phyloP scores from a whole-genome alignment of 1,284 basidiomycete genomes.

The Boletellus deceptivus region DNA sequence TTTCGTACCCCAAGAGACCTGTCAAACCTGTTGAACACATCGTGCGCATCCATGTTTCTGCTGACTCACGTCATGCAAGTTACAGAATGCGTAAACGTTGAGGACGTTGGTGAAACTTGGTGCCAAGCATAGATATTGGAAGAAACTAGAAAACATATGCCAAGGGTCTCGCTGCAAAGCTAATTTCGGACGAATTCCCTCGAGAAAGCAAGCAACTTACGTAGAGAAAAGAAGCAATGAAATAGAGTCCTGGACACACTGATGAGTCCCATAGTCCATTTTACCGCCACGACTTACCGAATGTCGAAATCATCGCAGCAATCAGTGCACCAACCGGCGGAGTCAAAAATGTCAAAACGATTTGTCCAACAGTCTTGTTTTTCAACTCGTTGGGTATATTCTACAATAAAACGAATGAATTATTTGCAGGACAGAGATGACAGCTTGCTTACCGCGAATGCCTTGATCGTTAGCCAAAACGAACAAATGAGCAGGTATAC shows the following conservation, averaged over 20 bases:
- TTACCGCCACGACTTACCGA: slow-evolving; percentile 47
- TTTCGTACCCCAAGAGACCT: slow-evolving; percentile 93
- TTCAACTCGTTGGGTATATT: slow-evolving; percentile 54
- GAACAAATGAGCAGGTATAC: slow-evolving; percentile 85
- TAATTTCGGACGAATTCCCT: slow-evolving; percentile 1
- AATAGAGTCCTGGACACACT: slow-evolving; percentile 63
- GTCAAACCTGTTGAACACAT: slow-evolving; percentile 11
- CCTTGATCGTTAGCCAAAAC: slow-evolving; percentile 75
- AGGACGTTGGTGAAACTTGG: slow-evolving; percentile 93
- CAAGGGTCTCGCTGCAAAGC: slow-evolving; percentile 83
- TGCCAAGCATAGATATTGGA: slow-evolving; percentile 88
- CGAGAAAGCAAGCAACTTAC: slow-evolving; percentile 45
- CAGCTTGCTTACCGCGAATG: slow-evolving; percentile 60
- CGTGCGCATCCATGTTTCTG: neutral
- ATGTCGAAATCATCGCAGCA: slow-evolving; percentile 86
- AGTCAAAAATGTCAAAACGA: slow-evolving; percentile 60
- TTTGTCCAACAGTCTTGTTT: slow-evolving; percentile 43
- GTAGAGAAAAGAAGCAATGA: slow-evolving; percentile 86
- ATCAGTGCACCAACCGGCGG: slow-evolving; percentile 82
- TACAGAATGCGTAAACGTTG: slow-evolving; percentile 97
- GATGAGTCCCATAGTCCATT: neutral
- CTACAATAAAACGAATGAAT: slow-evolving; percentile 35
- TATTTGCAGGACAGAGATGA: neutral
- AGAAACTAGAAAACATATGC: slow-evolving; percentile 98
- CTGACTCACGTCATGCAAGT: slow-evolving; percentile 77